Percentiles rank a stretch among this genome's conserved stretches.
Evolutionary conservation across 768 basidiomycete species (phyloP).

Genomic region (Panaeolus cyanescens): DNA sequence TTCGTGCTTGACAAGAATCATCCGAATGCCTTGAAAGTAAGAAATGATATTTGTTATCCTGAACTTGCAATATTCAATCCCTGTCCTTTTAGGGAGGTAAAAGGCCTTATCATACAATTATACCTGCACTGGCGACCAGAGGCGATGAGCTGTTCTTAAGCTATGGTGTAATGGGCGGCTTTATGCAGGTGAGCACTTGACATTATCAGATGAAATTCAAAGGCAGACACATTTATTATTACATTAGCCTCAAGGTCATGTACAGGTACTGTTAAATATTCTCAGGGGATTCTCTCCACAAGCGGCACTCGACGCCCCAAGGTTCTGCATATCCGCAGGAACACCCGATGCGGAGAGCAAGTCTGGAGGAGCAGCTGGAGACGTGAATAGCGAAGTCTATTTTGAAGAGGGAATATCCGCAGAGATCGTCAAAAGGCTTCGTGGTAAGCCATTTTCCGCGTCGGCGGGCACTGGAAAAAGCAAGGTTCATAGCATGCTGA

Average conservation of each 20-base stretch:
- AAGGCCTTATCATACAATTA: slow-evolving; percentile 89
- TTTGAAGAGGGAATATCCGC: slow-evolving; percentile 81
- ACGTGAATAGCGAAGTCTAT: slow-evolving; percentile 83
- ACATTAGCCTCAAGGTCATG: slow-evolving; percentile 86
- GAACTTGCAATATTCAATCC: not conserved
- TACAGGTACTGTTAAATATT: slow-evolving; percentile 91
- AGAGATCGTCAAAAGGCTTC: slow-evolving; percentile 65
- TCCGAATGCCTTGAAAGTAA: slow-evolving; percentile 80
- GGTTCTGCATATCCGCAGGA: slow-evolving; percentile 94
- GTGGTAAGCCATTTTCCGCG: slow-evolving; percentile 51
- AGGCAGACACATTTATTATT: not conserved
- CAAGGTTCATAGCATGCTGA: slow-evolving; percentile 6
- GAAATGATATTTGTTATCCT: not conserved
- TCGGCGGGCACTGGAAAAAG: not conserved
- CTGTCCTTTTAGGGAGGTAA: slow-evolving; percentile 63
- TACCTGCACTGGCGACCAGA: slow-evolving; percentile 82
- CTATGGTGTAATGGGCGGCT: slow-evolving; percentile 92
- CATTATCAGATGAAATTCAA: not conserved
- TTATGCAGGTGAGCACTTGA: slow-evolving; percentile 65
- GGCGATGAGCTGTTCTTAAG: slow-evolving; percentile 83
- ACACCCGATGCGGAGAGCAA: slow-evolving; percentile 59
- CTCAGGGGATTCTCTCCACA: slow-evolving; percentile 87
- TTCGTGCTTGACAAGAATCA: slow-evolving; percentile 82
- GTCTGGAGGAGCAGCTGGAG: slow-evolving; percentile 52
- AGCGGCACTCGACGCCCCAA: slow-evolving; percentile 89